Base-by-base conservation (phyloP, 1,139 yeast genomes). In the Taphrina flavorubra region DNA sequence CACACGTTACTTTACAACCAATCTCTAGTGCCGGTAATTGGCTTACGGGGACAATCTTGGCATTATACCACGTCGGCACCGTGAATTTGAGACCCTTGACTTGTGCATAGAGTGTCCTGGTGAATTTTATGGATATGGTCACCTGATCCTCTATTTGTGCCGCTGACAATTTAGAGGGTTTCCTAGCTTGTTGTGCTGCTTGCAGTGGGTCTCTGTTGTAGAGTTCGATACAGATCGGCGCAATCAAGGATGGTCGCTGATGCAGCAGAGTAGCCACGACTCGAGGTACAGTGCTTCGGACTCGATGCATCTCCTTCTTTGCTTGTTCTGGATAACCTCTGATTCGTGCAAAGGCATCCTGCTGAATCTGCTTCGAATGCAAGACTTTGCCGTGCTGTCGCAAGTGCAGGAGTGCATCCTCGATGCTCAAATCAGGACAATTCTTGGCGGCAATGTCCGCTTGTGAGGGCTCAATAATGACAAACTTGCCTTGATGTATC, bases 1-100 rank as follows among this genome's bases (percentile, higher is more conserved):
- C 78, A 18, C 74, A 71, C 6, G 76, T 70, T 10, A 77, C 51
- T 58, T 75, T 76, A 68, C 72, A 70, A 1, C 78, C 78, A n/a
- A 75, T 55, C 7, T 70, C 73, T 1, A 63, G 70, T 13, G 60
- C 67, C 11, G 31, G 18, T 40, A n/a, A 40, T 31, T 18, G 36
- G 11, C 39, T 25, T 20, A 37, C 44, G 1, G 42, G 57, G 16
- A 14, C 64, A 14, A 51, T 34, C 51, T 62, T 13, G 13, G 13
- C 37, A 6, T 60, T 67, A 55, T 70, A 71, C 18, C 51, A 58
- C 18, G 69, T 62, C 18, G 73, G 73, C 18, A 71, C 71, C 1
- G 69, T 57, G 18, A 70, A 63, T 18, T 70, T 62, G 46, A 69
- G 69, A 11, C 74, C 72, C 11, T 65, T 65, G 58, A 74, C 36